Percentiles rank a stretch among this genome's conserved stretches.
phyloP scores from a whole-genome alignment of 148 eudicot species.

The Fagopyrum tataricum region DNA sequence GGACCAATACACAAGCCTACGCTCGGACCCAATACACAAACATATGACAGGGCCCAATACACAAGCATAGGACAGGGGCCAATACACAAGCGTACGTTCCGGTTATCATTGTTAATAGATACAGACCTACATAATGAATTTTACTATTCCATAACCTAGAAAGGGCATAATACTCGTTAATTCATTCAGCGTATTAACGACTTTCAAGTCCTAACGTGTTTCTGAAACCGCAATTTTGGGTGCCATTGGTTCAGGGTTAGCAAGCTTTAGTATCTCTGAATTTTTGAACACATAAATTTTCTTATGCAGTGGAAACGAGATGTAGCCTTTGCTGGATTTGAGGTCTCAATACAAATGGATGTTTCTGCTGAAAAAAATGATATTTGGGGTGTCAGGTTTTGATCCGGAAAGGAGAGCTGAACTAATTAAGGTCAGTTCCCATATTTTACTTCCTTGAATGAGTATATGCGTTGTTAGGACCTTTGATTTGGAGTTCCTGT shows the following conservation, averaged over 20 bases:
- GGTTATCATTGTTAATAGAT: no score
- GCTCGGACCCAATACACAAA: no score
- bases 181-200: background rate
- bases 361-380: constrained; percentile 93
- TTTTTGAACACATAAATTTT: background rate
- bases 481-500: background rate
- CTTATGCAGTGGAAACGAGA: constrained; percentile 86
- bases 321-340: constrained; percentile 97
- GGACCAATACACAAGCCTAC: no score
- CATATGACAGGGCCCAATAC: no score
- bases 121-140: no score
- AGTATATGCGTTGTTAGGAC: no score
- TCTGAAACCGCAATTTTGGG: constrained; percentile 46
- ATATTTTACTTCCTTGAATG: background rate
- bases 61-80: no score
- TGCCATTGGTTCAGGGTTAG: constrained; percentile 46
- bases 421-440: constrained; percentile 29
- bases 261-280: background rate
- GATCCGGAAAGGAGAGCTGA: constrained; percentile 78
- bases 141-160: no score
- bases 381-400: constrained; percentile 69
- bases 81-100: no score
- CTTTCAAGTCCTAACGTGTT: background rate
- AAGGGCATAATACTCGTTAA: no score
- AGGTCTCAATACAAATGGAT: constrained; percentile 95